Percentiles rank a stretch among this genome's conserved stretches.
These are phyloP conservation scores for Talaromyces nanjingensis DNA, from an alignment of 495 filamentous ascomycete species.

Conservation along the genomic window DNA sequence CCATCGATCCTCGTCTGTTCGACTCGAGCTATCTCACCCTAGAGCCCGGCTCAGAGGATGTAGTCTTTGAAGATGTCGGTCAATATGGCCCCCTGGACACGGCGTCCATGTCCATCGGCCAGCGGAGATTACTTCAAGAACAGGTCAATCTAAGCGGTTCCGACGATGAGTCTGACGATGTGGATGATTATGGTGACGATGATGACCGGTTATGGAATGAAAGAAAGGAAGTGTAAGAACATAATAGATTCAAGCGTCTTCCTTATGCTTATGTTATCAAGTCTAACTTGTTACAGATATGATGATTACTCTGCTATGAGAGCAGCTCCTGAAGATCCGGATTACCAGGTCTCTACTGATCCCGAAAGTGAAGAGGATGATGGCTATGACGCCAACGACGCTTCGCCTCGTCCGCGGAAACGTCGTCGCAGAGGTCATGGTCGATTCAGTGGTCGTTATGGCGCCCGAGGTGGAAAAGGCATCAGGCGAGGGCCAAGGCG, in stretches of 20 bases:
- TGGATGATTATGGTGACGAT: slow-evolving; percentile 11
- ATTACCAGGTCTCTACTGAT: background rate
- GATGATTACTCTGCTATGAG: background rate
- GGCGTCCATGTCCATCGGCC: background rate
- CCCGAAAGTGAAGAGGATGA: slow-evolving; percentile 23
- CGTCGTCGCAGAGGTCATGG: slow-evolving; percentile 31
- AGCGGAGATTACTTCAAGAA: slow-evolving; percentile 4
- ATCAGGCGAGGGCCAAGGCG: slow-evolving; percentile 60
- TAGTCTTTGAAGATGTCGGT: slow-evolving; percentile 9
- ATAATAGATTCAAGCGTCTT: background rate
- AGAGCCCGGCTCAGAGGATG: slow-evolving; percentile 12
- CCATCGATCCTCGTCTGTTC: slow-evolving; percentile 38
- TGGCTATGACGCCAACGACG: slow-evolving; percentile 23
- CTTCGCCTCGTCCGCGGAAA: slow-evolving; percentile 19
- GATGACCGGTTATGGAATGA: slow-evolving; percentile 9
- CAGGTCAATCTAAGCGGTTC: slow-evolving; percentile 6
- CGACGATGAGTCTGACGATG: slow-evolving; percentile 13
- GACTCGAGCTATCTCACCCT: slow-evolving; percentile 9
- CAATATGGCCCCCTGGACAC: slow-evolving; percentile 7
- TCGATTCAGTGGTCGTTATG: slow-evolving; percentile 34
- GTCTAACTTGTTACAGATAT: background rate
- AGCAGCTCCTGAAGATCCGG: background rate
- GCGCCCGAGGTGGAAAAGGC: slow-evolving; percentile 42
- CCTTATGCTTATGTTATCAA: background rate
- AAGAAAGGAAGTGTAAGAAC: background rate